Base-by-base conservation (phyloP, 495 filamentous ascomycete species). In the Penicillium riverlandense region DNA sequence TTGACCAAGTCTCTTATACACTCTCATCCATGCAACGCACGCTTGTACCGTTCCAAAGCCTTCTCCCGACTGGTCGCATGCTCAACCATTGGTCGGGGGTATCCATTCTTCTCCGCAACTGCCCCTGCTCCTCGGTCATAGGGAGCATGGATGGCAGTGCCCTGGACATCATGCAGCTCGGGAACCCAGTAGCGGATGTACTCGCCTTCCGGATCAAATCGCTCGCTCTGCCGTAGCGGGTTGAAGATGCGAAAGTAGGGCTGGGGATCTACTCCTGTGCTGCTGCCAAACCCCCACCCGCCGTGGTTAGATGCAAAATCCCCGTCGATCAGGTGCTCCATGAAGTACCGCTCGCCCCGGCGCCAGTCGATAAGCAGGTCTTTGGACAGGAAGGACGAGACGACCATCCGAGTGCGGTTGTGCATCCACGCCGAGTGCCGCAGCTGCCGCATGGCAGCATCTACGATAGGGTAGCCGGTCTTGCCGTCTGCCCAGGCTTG, bases 171-270 rank as follows among this genome's bases (percentile, higher is more conserved):
- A 28, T 58, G 67, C 46, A 96, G 49, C 52, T 82, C 78, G 1
- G 76, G 77, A 8, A 82, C 71, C 76, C 77, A 82, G n/a, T 63
- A 65, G 6, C 76, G 51, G 28, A 82, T 80, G 54, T 77, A 82
- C 27, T 76, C 70, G 2, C 78, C 78, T 1, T 77, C 63, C 0
- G 67, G 62, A 52, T 82, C 78, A 43, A 75, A 95, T 65, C 83
- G 89, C 72, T 91, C 86, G 55, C 85, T 86, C 69, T 96, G 90
- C 45, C 88, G 64, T 13, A 84, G 52, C 6, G 90, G 90, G 58
- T 95, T 96, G 62, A 96, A 95, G 46, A 96, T 85, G 2, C 88
- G 75, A 51, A 96, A 95, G 54, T 91, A 95, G 0, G 90, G 89
- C 65, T 95, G 89, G 2, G 90, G 88, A 61, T 96, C 90, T 0